Evolutionary conservation across 2,329 filamentous ascomycete genomes (phyloP).

Genomic region (Periconia digitata): DNA sequence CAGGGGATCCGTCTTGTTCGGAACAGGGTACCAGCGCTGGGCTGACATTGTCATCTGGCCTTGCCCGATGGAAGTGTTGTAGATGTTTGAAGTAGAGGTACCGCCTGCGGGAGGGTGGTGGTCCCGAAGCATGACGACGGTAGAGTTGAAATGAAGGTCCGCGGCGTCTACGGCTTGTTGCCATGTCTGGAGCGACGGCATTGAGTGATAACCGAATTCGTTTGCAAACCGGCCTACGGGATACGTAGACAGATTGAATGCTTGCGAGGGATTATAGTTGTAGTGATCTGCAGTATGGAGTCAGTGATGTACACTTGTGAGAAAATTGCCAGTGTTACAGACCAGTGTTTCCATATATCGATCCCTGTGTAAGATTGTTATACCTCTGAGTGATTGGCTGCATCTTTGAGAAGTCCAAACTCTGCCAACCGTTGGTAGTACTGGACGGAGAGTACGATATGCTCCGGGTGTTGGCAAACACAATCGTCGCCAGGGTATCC

Average conservation of each 20-base stretch:
- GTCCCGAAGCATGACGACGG: constrained; percentile 58
- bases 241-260: constrained; percentile 59
- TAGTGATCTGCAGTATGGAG: constrained; percentile 62
- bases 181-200: constrained; percentile 64
- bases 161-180: constrained; percentile 53
- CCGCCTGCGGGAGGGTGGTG: constrained; percentile 60
- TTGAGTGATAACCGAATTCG: constrained; percentile 65
- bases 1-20: constrained; percentile 54
- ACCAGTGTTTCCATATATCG: constrained; percentile 60
- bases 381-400: constrained; percentile 60
- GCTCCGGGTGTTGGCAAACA: constrained; percentile 60
- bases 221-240: constrained; percentile 63
- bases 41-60: constrained; percentile 62
- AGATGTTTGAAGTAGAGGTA: constrained; percentile 51
- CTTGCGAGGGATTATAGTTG: constrained; percentile 56
- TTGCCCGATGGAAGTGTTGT: constrained; percentile 49
- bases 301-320: too few relatives aligned
- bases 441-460: constrained; percentile 64
- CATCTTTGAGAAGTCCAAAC: constrained; percentile 55
- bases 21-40: constrained; percentile 58
- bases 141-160: constrained; percentile 61
- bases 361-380: constrained; percentile 54
- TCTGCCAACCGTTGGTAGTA: constrained; percentile 61
- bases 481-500: constrained; percentile 55
- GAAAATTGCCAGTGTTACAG: constrained; percentile 12